These are phyloP conservation scores for Umbelopsis isabellina DNA, from an alignment of 192 early-diverging fungal genomes.

Conservation along the genomic window DNA sequence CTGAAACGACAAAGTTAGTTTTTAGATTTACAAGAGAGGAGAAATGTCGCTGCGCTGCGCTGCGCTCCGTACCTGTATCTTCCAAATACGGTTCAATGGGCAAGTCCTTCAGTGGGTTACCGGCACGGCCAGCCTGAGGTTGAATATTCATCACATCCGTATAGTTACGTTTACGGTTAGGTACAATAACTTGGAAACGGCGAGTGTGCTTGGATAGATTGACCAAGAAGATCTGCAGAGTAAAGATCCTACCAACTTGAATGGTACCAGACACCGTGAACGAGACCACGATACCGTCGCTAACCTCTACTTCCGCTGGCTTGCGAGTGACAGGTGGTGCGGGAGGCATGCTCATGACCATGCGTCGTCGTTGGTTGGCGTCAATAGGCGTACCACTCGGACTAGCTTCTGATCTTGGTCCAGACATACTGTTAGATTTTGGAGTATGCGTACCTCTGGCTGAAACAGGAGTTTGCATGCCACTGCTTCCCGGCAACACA, in stretches of 20 bases:
- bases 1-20: slow-evolving; percentile 11
- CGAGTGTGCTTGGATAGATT: slow-evolving; percentile 57
- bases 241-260: slow-evolving; percentile 56
- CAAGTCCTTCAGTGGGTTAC: slow-evolving; percentile 42
- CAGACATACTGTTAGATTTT: slow-evolving; percentile 22
- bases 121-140: slow-evolving; percentile 1
- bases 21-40: not conserved
- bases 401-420: slow-evolving; percentile 32
- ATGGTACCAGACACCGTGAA: slow-evolving; percentile 48
- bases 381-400: slow-evolving; percentile 17
- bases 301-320: slow-evolving; percentile 50
- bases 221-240: slow-evolving; percentile 56
- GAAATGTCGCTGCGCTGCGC: too few relatives aligned
- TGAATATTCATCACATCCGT: slow-evolving; percentile 8
- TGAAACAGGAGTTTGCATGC: slow-evolving; percentile 7
- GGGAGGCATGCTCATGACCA: slow-evolving; percentile 14
- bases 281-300: slow-evolving; percentile 60
- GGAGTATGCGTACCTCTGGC: slow-evolving; percentile 29
- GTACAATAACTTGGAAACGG: slow-evolving; percentile 56
- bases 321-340: not conserved
- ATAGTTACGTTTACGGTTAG: slow-evolving; percentile 56
- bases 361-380: slow-evolving; percentile 20
- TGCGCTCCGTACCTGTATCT: slow-evolving; percentile 41
- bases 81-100: slow-evolving; percentile 63
- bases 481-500: slow-evolving; percentile 9